phyloP scores from a whole-genome alignment of 306 rosid species.

The Pueraria montana region DNA sequence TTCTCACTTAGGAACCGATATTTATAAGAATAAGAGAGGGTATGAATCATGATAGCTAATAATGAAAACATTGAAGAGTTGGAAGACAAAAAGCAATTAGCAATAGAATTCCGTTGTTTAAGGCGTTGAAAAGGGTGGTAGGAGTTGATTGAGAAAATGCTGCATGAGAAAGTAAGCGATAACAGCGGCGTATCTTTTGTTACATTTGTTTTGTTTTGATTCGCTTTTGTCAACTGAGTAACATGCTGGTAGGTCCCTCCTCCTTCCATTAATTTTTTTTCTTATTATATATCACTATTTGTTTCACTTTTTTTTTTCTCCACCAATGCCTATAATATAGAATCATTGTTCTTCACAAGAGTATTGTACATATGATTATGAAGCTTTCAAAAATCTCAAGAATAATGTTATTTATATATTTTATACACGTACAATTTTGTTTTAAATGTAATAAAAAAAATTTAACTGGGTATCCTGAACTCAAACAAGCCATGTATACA shows the following conservation, averaged over 20 bases:
- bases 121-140: conserved; percentile 60
- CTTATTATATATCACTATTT: too few relatives aligned
- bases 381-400: not conserved
- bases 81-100: not conserved
- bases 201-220: conserved; percentile 48
- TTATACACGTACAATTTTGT: not conserved
- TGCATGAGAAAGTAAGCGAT: conserved; percentile 53
- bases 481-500: not conserved
- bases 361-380: not conserved
- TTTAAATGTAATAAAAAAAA: not conserved
- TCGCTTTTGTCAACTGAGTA: conserved; percentile 53
- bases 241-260: conserved; percentile 33
- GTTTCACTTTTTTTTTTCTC: not conserved
- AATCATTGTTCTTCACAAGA: not conserved
- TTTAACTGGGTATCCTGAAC: not conserved
- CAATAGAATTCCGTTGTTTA: conserved; percentile 49
- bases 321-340: not conserved
- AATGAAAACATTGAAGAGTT: not conserved
- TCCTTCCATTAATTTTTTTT: not conserved
- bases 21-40: conserved; percentile 56
- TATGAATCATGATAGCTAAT: not conserved
- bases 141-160: not conserved
- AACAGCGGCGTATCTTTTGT: conserved; percentile 63
- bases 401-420: not conserved
- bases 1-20: conserved; percentile 21